phyloP scores from a whole-genome alignment of 371 early-diverging fungal genomes.

The Nematocida sp. region DNA sequence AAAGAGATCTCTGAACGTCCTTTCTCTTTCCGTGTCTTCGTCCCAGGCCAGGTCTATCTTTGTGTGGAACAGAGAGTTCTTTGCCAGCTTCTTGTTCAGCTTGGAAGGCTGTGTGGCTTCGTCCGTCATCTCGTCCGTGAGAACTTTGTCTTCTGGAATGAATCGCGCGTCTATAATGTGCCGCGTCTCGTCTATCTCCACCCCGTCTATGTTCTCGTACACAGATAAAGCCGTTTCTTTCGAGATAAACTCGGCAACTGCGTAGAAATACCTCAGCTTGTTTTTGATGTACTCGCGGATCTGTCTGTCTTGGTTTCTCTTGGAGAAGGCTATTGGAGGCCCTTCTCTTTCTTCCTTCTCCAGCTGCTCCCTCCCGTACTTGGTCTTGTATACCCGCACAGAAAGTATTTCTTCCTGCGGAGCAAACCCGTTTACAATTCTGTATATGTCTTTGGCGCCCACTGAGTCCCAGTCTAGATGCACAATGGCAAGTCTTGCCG shows the following conservation, averaged over 20 bases:
- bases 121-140: slow-evolving; percentile 68
- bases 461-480: slow-evolving; percentile 93
- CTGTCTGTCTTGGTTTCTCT: slow-evolving; percentile 73
- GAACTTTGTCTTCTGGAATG: slow-evolving; percentile 80
- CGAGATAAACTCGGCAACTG: slow-evolving; percentile 80
- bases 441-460: slow-evolving; percentile 74
- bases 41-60: slow-evolving; percentile 90
- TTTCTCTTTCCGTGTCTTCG: slow-evolving; percentile 66
- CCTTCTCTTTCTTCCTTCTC: slow-evolving; percentile 71
- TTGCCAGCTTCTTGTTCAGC: slow-evolving; percentile 68
- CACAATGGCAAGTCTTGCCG: slow-evolving; percentile 77
- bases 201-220: slow-evolving; percentile 76
- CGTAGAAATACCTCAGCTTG: slow-evolving; percentile 80
- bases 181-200: slow-evolving; percentile 81
- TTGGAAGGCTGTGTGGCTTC: background rate
- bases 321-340: slow-evolving; percentile 74
- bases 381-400: slow-evolving; percentile 80
- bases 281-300: slow-evolving; percentile 84
- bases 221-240: slow-evolving; percentile 74
- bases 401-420: slow-evolving; percentile 71
- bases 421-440: slow-evolving; percentile 76
- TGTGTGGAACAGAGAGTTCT: slow-evolving; percentile 79
- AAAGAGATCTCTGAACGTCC: slow-evolving; percentile 29
- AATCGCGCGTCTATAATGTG: slow-evolving; percentile 89
- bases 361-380: slow-evolving; percentile 83